phyloP scores from a whole-genome alignment of 2,329 filamentous ascomycete species.

The Ophioceras dolichostomum region DNA sequence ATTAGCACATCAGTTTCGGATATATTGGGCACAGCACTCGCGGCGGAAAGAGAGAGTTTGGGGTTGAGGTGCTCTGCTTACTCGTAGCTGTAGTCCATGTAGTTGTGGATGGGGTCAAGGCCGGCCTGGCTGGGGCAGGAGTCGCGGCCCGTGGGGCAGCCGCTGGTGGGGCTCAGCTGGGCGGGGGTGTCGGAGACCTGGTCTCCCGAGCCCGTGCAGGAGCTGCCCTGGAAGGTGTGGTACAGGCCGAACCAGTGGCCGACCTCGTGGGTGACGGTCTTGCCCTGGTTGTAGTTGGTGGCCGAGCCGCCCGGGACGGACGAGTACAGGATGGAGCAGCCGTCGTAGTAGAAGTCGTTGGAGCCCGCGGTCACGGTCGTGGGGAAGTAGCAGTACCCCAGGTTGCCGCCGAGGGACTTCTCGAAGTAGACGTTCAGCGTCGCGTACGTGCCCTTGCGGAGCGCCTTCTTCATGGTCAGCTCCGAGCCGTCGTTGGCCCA shows the following conservation, averaged over 20 bases:
- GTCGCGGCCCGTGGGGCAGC: slow-evolving; percentile 22
- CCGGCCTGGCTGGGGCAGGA: slow-evolving; percentile 17
- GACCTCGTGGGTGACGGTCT: slow-evolving; percentile 25
- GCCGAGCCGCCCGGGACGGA: slow-evolving; percentile 17
- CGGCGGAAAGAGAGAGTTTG: too few relatives aligned
- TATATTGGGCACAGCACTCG: not conserved
- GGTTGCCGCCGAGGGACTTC: slow-evolving; percentile 19
- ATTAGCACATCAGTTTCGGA: not conserved
- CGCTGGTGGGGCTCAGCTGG: slow-evolving; percentile 18
- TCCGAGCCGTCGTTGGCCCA: slow-evolving; percentile 29
- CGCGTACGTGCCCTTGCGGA: slow-evolving; percentile 27
- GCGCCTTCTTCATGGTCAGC: slow-evolving; percentile 28
- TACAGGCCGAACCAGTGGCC: slow-evolving; percentile 31
- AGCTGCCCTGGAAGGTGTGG: slow-evolving; percentile 30
- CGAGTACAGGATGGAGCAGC: slow-evolving; percentile 15
- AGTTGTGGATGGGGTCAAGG: slow-evolving; percentile 21
- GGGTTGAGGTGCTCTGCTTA: slow-evolving; percentile 9
- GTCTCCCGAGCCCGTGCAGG: slow-evolving; percentile 25
- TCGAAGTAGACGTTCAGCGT: slow-evolving; percentile 36
- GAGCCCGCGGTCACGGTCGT: slow-evolving; percentile 15
- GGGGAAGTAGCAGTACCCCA: slow-evolving; percentile 36
- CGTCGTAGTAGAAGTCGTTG: slow-evolving; percentile 14
- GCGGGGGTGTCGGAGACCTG: slow-evolving; percentile 25
- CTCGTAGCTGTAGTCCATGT: slow-evolving; percentile 20
- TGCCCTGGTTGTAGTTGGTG: slow-evolving; percentile 21